Base-by-base conservation (phyloP, 495 filamentous ascomycete species). In the Sphaerosporella brunnea region DNA sequence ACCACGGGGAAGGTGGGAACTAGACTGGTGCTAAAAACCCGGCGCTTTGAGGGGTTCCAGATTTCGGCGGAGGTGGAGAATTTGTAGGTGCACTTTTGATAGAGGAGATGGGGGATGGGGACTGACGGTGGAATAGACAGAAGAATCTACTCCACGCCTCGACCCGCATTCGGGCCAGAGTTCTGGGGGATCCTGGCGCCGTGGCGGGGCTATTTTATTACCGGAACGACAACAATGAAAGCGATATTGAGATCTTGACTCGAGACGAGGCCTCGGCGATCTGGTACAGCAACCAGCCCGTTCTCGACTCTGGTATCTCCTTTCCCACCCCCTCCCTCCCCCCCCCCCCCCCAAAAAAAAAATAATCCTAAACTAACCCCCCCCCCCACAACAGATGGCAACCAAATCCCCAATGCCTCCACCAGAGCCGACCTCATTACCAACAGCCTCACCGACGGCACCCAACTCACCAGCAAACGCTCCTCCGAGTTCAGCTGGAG, bases 251-350 rank as follows among this genome's bases (percentile, higher is more conserved):
- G 56, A 74, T 84, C 49, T 67, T 80, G 13, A 83, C 79, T 0
- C 62, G 62, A 1, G 78, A 77, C 48, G 68, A 73, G 0, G 56
- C 60, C 2, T 58, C 72, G 43, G 64, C 65, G 3, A 65, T 81
- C 16, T 77, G 77, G 52, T 84, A 79, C 62, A 82, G 79, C 30
- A 87, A 87, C 56, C 82, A 87, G 56, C 82, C 82, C 0, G 71
- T 50, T 30, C 38, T 63, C 4, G 55, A 64, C 30, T 43, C 58
- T 3, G 13, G 5, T 51, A 32, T 28, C 4, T 34, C 34, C 23
- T 10, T n/a, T 16, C 19, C 23, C 37, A 10, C 10, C 13, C 4
- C 40, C n/a, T n/a, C n/a, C n/a, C n/a, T n/a, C n/a, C n/a, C n/a
- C n/a, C n/a, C n/a, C n/a, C n/a, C n/a, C n/a, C n/a, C n/a, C n/a